Percentiles rank a stretch among this genome's conserved stretches.
Conservation (phyloP, 805 yeast species). For the Yamadazyma paraphyllophila region DNA sequence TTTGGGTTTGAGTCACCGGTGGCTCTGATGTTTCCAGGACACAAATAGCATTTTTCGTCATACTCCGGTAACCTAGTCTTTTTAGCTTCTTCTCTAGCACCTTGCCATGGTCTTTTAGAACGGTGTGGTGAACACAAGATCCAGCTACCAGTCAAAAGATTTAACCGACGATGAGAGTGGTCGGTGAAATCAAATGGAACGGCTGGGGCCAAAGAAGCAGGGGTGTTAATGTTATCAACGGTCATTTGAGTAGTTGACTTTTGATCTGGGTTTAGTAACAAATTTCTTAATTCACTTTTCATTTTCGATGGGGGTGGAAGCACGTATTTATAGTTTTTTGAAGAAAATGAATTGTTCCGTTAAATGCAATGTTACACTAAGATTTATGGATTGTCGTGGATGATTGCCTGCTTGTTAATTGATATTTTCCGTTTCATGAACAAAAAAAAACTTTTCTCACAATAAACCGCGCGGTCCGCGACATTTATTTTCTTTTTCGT, state of each 20-base stretch:
- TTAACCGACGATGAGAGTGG: conserved; percentile 66
- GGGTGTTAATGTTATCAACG: conserved; percentile 1
- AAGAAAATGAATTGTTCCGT: background rate
- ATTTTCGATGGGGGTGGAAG: conserved; percentile 8
- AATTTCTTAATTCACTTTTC: conserved; percentile 16
- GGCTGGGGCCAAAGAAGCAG: conserved; percentile 17
- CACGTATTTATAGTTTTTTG: conserved; percentile 6
- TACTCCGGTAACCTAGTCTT: conserved; percentile 47
- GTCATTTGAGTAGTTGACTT: conserved; percentile 1
- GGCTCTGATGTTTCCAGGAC: conserved; percentile 70
- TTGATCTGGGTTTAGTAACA: conserved; percentile 10
- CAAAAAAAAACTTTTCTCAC: conserved; percentile 7
- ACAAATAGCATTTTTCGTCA: conserved; percentile 66
- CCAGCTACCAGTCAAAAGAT: conserved; percentile 68
- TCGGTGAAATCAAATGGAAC: conserved; percentile 48
- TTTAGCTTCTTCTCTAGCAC: conserved; percentile 56
- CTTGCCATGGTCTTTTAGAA: conserved; percentile 80
- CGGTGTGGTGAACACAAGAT: conserved; percentile 75
- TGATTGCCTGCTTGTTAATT: background rate
- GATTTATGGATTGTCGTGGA: background rate
- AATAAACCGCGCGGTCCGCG: background rate
- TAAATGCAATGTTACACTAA: conserved; percentile 1
- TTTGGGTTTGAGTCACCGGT: conserved; percentile 58
- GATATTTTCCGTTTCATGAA: conserved; percentile 2
- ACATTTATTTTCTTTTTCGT: conserved; percentile 2